A percentile compares a stretch with the other conserved stretches of the same genome.
phyloP scores from a whole-genome alignment of 306 rosid species.

The Quercus ilex region DNA sequence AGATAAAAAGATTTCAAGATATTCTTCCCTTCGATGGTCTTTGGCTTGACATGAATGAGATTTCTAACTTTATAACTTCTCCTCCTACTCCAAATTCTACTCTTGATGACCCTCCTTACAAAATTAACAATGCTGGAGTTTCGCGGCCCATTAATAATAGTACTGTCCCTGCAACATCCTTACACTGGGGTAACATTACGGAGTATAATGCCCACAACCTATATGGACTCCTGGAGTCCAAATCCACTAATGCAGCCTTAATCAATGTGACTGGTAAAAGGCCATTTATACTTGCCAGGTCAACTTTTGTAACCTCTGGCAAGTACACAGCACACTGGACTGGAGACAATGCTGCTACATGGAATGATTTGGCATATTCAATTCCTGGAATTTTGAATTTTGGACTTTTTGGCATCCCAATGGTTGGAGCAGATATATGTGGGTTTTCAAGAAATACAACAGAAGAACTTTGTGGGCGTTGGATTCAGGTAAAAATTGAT shows the following conservation, averaged over 20 bases:
- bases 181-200: constrained; percentile 59
- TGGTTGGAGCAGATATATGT: constrained; percentile 97
- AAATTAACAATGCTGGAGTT: constrained; percentile 46
- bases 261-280: constrained; percentile 57
- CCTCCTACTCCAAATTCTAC: constrained; percentile 41
- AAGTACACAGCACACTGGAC: constrained; percentile 93
- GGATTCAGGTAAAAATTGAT: constrained; percentile 99
- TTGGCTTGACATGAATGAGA: constrained; percentile 90
- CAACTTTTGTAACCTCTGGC: constrained; percentile 87
- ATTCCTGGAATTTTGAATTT: constrained; percentile 64
- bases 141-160: constrained; percentile 38
- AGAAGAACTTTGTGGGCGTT: constrained; percentile 85
- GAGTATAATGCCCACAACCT: constrained; percentile 81
- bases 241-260: constrained; percentile 61
- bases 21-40: constrained; percentile 71
- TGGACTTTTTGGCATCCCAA: constrained; percentile 83
- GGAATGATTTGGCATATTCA: constrained; percentile 78
- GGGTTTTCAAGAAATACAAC: constrained; percentile 62
- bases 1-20: constrained; percentile 57
- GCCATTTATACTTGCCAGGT: constrained; percentile 79
- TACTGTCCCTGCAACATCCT: constrained; percentile 59
- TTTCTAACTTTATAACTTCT: constrained; percentile 68
- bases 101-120: constrained; percentile 81
- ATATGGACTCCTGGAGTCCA: constrained; percentile 69
- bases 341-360: constrained; percentile 81